These are phyloP conservation scores for Chrysanthemum seticuspe DNA, from an alignment of 129 eudicot genomes.

Conservation along the genomic window DNA sequence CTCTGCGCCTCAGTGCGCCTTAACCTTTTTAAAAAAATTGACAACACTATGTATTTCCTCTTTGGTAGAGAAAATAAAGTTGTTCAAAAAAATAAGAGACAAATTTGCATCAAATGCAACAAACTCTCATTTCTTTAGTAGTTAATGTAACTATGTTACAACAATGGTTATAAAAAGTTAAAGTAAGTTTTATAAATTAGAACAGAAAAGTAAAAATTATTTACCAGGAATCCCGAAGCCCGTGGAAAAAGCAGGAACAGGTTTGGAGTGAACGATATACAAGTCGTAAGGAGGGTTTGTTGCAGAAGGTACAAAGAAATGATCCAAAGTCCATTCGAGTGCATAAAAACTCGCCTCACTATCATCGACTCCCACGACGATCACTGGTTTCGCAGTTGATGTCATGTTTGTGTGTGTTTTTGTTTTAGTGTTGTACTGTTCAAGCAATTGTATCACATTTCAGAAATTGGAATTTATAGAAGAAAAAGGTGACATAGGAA, in stretches of 20 bases:
- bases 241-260: neutral
- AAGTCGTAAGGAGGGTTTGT: neutral
- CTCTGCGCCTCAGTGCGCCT: no score
- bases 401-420: neutral
- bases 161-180: no score
- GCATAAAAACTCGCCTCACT: conserved; percentile 9
- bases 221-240: conserved; percentile 4
- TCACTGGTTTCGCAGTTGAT: neutral
- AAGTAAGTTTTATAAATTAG: no score
- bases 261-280: conserved; percentile 7
- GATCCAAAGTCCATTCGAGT: conserved; percentile 14
- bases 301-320: conserved; percentile 1
- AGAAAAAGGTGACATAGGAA: neutral
- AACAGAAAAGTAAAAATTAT: no score
- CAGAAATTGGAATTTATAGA: conserved; percentile 9
- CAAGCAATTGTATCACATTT: neutral
- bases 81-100: no score
- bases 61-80: no score
- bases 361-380: conserved; percentile 1
- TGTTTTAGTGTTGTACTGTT: neutral
- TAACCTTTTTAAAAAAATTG: no score
- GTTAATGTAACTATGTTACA: no score
- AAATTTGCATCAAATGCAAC: no score
- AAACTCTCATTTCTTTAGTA: no score
- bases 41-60: no score